A percentile compares a stretch with the other conserved stretches of the same genome.
These are phyloP conservation scores for Trichoderma gamsii DNA, from an alignment of 495 filamentous ascomycete species.

Conservation along the genomic window DNA sequence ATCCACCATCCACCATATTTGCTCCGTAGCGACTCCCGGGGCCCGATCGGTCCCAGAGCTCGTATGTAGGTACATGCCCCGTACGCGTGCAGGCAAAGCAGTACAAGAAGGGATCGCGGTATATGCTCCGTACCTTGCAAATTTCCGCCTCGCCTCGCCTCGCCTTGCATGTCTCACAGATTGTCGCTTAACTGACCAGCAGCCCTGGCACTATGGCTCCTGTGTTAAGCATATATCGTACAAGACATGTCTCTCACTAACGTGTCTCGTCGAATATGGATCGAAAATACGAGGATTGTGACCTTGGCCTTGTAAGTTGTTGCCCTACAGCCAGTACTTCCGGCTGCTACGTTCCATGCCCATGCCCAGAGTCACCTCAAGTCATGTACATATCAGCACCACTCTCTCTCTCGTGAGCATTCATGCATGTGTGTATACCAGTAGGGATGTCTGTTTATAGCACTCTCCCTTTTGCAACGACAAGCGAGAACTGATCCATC, in stretches of 20 bases:
- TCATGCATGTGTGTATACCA: neutral
- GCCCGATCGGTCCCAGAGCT: neutral
- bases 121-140: constrained; percentile 6
- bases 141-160: constrained; percentile 3
- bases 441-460: too few species aligned
- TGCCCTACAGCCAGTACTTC: neutral
- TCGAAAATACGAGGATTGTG: neutral
- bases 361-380: neutral
- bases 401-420: neutral
- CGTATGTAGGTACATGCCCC: neutral
- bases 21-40: neutral
- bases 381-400: neutral
- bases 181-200: neutral
- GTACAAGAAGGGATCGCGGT: neutral
- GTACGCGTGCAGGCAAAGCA: neutral
- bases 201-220: neutral
- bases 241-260: constrained; percentile 2
- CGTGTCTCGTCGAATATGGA: neutral
- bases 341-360: neutral
- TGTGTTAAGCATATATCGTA: neutral
- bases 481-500: neutral
- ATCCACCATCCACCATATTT: neutral
- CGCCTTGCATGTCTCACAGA: constrained; percentile 1
- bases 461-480: neutral
- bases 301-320: too few species aligned